Evolutionary conservation across 176 grass and related monocot species (phyloP), one percentile per base, ranked within the genome.

Genomic region (Echinochloa phyllopogon): DNA sequence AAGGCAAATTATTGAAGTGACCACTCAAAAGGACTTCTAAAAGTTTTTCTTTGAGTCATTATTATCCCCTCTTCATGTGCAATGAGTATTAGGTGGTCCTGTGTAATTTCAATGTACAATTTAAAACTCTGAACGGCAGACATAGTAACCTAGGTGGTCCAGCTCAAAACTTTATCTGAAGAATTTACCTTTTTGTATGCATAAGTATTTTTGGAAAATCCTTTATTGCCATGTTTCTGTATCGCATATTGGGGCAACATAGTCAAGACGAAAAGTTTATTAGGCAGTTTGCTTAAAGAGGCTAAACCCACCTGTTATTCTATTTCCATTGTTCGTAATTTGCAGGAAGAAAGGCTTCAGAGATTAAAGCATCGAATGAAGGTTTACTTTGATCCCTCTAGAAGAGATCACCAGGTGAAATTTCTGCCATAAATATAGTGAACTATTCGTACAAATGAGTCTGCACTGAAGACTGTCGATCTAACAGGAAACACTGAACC

Each of bases 291-390:
- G 40, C 56, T 85, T 45, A 68, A 56, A 33, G 61, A 62, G 9
- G 61, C 41, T 68, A 44, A 79, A 69, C 75, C 33, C 53, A 75
- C 20, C 41, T 6, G 51, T 58, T 50, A 79, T 80, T 66, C 18
- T 88, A 20, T 82, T 82, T 25, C 79, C 70, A 42, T 89, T 86
- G 55, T 36, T 70, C 24, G 49, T 57, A 51, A 64, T 92, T 90
- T 84, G 55, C 82, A 98, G 96, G 91, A 98, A 87, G 91, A 98
- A 72, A 95, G 91, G 79, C 82, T 95, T 75, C 89, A 94, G 77
- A 95, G 96, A 29, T 82, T 98, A 81, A 98, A 86, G 77, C 93
- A 91, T 72, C 93, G 96, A 61, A 95, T 87, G 93, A 92, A 94
- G 62, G 87, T 90, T 63, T 98, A 95, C 85, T 98, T 98, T 83